Conservation (phyloP, 2,329 filamentous ascomycete genomes). For the Nigrospora oryzae region DNA sequence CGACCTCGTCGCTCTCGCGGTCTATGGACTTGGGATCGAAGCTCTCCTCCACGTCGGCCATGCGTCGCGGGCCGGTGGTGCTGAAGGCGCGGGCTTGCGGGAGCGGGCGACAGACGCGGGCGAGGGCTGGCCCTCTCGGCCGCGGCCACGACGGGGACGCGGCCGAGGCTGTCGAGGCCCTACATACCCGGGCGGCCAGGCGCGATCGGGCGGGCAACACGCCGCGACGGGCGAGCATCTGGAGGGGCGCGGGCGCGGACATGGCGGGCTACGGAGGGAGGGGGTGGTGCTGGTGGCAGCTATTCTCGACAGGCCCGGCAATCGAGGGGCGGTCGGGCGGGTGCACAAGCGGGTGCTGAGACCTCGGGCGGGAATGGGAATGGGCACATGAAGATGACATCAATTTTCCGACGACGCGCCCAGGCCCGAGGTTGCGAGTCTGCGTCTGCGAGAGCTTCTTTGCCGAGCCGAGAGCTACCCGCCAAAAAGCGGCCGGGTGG, state of each 20-base stretch:
- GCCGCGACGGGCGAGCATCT: slow-evolving; percentile 14
- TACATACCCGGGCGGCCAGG: slow-evolving; percentile 7
- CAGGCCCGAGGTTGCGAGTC: too few species aligned
- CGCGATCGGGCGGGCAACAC: slow-evolving; percentile 12
- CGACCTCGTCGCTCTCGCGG: slow-evolving; percentile 85
- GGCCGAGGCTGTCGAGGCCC: slow-evolving; percentile 11
- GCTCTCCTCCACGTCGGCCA: slow-evolving; percentile 34
- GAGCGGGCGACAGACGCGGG: slow-evolving; percentile 6
- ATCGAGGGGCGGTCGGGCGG: too few species aligned
- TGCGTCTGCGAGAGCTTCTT: too few species aligned
- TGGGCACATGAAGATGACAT: too few species aligned
- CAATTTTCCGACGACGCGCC: too few species aligned
- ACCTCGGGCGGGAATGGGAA: too few species aligned
- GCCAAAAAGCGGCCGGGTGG: too few species aligned
- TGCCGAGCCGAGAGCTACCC: too few species aligned
- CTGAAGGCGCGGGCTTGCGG: slow-evolving; percentile 24
- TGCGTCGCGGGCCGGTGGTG: slow-evolving; percentile 18
- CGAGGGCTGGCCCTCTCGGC: slow-evolving; percentile 5
- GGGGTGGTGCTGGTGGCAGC: neutral
- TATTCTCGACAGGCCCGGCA: too few species aligned
- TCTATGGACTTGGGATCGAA: slow-evolving; percentile 66
- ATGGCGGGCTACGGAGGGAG: slow-evolving; percentile 10
- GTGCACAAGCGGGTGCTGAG: too few species aligned
- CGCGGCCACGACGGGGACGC: slow-evolving; percentile 9
- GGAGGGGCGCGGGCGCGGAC: slow-evolving; percentile 17